phyloP scores from a whole-genome alignment of 805 yeast genomes.

The Ogataea nitratoaversa region DNA sequence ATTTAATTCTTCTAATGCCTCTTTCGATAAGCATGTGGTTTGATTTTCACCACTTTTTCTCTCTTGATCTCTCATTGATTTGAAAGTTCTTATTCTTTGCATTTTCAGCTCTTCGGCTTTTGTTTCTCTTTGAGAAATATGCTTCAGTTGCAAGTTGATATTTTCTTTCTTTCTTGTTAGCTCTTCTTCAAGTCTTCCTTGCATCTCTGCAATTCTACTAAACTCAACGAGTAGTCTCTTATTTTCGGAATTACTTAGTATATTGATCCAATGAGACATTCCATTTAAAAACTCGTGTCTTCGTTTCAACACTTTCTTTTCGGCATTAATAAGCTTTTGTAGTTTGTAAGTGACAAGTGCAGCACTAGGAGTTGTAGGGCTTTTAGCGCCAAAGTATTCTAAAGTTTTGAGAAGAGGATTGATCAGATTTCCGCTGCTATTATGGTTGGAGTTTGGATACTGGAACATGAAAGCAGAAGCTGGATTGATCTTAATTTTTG shows the following conservation, averaged over 20 bases:
- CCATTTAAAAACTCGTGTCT: slow-evolving; percentile 38
- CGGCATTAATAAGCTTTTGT: slow-evolving; percentile 35
- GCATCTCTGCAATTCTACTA: slow-evolving; percentile 34
- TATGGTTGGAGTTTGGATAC: slow-evolving; percentile 16
- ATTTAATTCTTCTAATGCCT: slow-evolving; percentile 47
- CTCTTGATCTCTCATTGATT: slow-evolving; percentile 39
- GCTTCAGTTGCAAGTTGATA: slow-evolving; percentile 39
- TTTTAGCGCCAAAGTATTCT: slow-evolving; percentile 23
- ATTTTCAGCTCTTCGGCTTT: slow-evolving; percentile 38
- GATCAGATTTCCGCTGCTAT: slow-evolving; percentile 15
- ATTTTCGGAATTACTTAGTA: slow-evolving; percentile 37
- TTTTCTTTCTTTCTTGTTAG: slow-evolving; percentile 40
- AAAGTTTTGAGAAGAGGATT: slow-evolving; percentile 22
- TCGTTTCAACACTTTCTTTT: slow-evolving; percentile 34
- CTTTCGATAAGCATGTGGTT: slow-evolving; percentile 40
- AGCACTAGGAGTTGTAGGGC: slow-evolving; percentile 25
- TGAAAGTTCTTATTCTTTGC: slow-evolving; percentile 35
- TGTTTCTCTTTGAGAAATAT: slow-evolving; percentile 47
- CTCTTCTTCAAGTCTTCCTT: slow-evolving; percentile 33
- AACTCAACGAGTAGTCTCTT: slow-evolving; percentile 38
- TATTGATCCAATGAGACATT: slow-evolving; percentile 38
- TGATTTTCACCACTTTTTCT: slow-evolving; percentile 44
- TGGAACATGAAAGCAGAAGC: slow-evolving; percentile 17
- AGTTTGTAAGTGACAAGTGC: slow-evolving; percentile 31
- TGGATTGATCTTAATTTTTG: slow-evolving; percentile 1